Evolutionary conservation across 345 rosid species (phyloP).

Genomic region (Pugionium cornutum): DNA sequence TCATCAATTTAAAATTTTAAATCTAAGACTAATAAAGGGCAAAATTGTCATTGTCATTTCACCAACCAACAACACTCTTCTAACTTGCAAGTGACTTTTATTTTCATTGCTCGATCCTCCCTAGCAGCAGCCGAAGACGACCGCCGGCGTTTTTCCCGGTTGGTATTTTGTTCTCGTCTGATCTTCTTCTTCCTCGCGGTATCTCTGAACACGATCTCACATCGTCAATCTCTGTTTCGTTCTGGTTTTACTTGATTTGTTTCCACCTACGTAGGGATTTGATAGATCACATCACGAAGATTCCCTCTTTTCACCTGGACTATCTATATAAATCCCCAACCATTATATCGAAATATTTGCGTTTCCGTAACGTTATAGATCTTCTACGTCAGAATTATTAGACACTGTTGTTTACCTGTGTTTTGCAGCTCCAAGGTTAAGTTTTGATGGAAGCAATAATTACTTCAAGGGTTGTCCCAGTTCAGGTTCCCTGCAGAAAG

Average conservation of each 20-base stretch:
- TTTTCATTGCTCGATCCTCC: constrained; percentile 15
- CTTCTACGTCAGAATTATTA: too few relatives aligned
- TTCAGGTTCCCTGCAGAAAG: background rate
- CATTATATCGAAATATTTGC: too few relatives aligned
- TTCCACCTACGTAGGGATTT: too few relatives aligned
- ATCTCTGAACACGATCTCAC: constrained; percentile 18
- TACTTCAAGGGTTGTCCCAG: background rate
- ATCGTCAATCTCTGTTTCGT: too few relatives aligned
- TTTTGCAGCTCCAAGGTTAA: background rate
- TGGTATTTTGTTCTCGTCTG: too few relatives aligned
- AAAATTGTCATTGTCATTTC: constrained; percentile 15
- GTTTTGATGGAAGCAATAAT: background rate
- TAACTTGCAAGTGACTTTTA: constrained; percentile 2
- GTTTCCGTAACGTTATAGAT: too few relatives aligned
- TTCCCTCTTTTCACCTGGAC: too few relatives aligned
- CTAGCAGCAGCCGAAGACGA: background rate
- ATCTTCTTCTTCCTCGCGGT: background rate
- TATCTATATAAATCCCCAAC: too few relatives aligned
- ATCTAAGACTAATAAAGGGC: background rate
- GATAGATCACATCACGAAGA: background rate
- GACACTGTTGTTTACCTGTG: too few relatives aligned
- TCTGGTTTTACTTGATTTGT: background rate
- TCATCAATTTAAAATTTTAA: background rate
- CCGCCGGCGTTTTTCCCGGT: too few relatives aligned
- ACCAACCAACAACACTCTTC: constrained; percentile 26